These are phyloP conservation scores for Chaetomiaceae sp. DNA, from an alignment of 2,329 filamentous ascomycete genomes.

Conservation along the genomic window DNA sequence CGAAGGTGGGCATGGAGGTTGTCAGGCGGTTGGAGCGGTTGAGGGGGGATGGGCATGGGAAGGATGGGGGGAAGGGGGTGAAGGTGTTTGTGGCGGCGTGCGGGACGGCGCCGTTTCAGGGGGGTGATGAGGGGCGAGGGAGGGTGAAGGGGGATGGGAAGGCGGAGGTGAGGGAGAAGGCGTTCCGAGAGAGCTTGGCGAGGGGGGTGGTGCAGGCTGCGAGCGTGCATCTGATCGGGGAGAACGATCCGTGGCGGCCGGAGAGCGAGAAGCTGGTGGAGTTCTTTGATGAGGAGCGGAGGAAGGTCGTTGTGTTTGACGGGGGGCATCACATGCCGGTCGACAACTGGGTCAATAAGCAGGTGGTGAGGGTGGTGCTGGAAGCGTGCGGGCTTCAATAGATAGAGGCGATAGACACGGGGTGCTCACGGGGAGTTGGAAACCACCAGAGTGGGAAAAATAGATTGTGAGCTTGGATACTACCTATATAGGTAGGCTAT, in stretches of 20 bases:
- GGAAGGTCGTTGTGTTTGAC: slow-evolving; percentile 17
- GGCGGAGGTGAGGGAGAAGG: not conserved
- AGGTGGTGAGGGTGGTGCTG: slow-evolving; percentile 11
- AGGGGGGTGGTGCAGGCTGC: slow-evolving; percentile 4
- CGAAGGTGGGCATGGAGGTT: slow-evolving; percentile 19
- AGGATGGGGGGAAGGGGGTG: not conserved
- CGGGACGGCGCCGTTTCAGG: slow-evolving; percentile 16
- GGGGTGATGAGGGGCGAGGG: not conserved
- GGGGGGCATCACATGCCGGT: slow-evolving; percentile 24
- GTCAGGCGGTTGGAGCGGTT: slow-evolving; percentile 8
- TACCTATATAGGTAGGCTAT: no score
- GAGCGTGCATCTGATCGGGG: slow-evolving; percentile 20
- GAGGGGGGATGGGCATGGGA: not conserved
- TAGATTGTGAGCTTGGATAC: no score
- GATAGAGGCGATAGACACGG: no score
- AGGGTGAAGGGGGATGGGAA: not conserved
- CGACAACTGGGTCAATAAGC: slow-evolving; percentile 15
- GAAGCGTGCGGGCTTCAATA: not conserved
- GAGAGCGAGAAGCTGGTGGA: slow-evolving; percentile 18
- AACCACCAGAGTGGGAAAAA: no score
- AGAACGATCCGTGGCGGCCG: slow-evolving; percentile 16
- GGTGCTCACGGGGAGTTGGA: no score
- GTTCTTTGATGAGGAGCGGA: slow-evolving; percentile 13
- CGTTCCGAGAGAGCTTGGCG: slow-evolving; percentile 3
- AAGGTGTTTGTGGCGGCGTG: slow-evolving; percentile 16